Percentiles rank a stretch among this genome's conserved stretches.
Conservation (phyloP, 1,284 basidiomycete genomes). For the Sanghuangporus weigelae region DNA sequence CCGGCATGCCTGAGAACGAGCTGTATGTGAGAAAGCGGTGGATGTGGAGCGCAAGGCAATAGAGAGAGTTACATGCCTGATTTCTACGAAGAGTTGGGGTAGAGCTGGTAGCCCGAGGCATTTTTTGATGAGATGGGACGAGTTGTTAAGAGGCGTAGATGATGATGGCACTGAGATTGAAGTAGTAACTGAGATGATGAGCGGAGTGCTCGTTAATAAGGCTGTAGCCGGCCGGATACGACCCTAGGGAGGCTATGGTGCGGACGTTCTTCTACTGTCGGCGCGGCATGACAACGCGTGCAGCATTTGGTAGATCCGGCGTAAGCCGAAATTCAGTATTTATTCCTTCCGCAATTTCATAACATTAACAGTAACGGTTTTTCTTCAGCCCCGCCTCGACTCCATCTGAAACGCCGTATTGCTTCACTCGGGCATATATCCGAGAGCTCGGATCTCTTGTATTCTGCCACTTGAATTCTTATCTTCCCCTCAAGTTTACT, state of each 20-base stretch:
- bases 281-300: slow-evolving; percentile 1
- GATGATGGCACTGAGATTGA: not conserved
- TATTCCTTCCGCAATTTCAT: not conserved
- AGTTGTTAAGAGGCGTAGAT: not conserved
- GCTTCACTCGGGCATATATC: not conserved
- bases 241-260: not conserved
- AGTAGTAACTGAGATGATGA: not conserved
- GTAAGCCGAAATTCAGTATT: not conserved
- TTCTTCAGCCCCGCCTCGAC: not conserved
- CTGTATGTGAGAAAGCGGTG: not conserved
- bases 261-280: not conserved
- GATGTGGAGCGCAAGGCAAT: slow-evolving; percentile 1
- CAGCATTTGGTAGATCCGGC: not conserved
- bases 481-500: not conserved
- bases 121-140: slow-evolving; percentile 24
- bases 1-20: slow-evolving; percentile 56
- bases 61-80: slow-evolving; percentile 42
- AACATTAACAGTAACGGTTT: not conserved
- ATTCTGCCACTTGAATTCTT: not conserved
- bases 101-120: slow-evolving; percentile 57
- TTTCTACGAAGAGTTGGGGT: slow-evolving; percentile 72
- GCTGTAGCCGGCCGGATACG: not conserved
- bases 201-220: slow-evolving; percentile 6
- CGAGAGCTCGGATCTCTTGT: not conserved
- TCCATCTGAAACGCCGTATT: not conserved